Evolutionary conservation across 345 rosid genomes (phyloP), one percentile per base, ranked within the genome.

Genomic region (Linum usitatissimum): DNA sequence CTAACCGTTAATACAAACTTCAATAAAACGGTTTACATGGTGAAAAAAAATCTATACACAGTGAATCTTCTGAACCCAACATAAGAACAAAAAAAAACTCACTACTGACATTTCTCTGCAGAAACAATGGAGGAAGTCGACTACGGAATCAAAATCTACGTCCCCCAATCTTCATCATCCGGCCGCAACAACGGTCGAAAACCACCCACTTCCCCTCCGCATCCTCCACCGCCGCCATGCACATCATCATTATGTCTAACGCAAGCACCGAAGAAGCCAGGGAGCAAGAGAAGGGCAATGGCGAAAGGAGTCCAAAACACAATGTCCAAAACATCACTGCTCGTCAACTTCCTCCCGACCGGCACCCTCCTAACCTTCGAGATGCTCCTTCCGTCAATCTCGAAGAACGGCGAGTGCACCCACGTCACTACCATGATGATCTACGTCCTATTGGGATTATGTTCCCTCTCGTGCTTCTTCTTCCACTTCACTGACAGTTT

Each of bases 321-420:
- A 3, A 79, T 87, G 28, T 87, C 89, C 0, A 87, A 85, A 30
- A 87, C 91, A 23, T 83, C 95, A 6, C 75, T 81, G 88, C 83
- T 85, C 14, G 84, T 77, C 5, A 81, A 78, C 55, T 87, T 85
- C 70, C 87, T 85, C 14, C 95, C 87, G 3, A 87, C 91, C 30
- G 91, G 95, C 62, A 87, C 95, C 5, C 87, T 87, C 66, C 64
- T 85, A 36, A 87, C 90, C 66, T 87, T 87, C 62, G 95, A 87
- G 63, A 85, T 87, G 95, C 75, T 87, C 56, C 84, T 87, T 7
- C 88, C 91, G 0, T 81, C 95, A 0, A 68, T 87, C 39, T 77
- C 76, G 72, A 76, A 72, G 48, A 74, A 67, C 21, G 91, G 91
- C 20, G 79, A 77, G 34, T 45, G 51, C 51, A 45, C 51, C 51